Evolutionary conservation across 148 eudicot species (phyloP).

Genomic region (Rhododendron ovatum): DNA sequence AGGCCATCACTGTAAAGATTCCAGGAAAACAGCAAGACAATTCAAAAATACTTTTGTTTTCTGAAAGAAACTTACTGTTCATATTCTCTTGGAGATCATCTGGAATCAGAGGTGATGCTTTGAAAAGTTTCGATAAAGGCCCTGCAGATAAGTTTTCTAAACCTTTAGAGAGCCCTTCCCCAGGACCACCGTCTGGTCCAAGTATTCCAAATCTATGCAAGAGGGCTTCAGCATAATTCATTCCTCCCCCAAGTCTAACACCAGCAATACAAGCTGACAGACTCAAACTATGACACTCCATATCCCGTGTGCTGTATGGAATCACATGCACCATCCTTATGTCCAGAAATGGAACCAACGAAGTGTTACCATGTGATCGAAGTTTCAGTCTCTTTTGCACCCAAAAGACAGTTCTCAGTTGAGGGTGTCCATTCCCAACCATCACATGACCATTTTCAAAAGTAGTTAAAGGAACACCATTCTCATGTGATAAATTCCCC

Average conservation of each 20-base stretch:
- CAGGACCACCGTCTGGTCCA: constrained; percentile 92
- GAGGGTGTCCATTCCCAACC: constrained; percentile 36
- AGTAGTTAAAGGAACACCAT: constrained; percentile 21
- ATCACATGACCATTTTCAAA: constrained; percentile 26
- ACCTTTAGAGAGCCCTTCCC: constrained; percentile 80
- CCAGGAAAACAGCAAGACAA: neutral
- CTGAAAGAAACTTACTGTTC: constrained; percentile 8
- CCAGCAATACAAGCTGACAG: constrained; percentile 84
- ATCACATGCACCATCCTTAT: constrained; percentile 62
- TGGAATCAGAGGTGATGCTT: constrained; percentile 51
- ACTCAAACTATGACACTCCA: constrained; percentile 78
- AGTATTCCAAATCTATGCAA: constrained; percentile 85
- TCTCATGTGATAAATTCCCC: constrained; percentile 24
- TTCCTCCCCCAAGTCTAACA: constrained; percentile 90
- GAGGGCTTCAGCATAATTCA: constrained; percentile 78
- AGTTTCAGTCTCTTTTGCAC: constrained; percentile 49
- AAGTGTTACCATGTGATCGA: constrained; percentile 24
- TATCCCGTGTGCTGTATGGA: constrained; percentile 64
- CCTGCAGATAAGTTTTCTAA: constrained; percentile 63
- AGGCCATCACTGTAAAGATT: neutral
- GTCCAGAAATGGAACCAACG: constrained; percentile 60
- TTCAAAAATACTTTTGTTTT: neutral
- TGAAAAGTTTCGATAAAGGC: constrained; percentile 76
- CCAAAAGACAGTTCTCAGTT: constrained; percentile 86
- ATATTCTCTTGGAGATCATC: constrained; percentile 43